Conservation (phyloP, 2,329 filamentous ascomycete genomes). For the Huntiella decipiens region DNA sequence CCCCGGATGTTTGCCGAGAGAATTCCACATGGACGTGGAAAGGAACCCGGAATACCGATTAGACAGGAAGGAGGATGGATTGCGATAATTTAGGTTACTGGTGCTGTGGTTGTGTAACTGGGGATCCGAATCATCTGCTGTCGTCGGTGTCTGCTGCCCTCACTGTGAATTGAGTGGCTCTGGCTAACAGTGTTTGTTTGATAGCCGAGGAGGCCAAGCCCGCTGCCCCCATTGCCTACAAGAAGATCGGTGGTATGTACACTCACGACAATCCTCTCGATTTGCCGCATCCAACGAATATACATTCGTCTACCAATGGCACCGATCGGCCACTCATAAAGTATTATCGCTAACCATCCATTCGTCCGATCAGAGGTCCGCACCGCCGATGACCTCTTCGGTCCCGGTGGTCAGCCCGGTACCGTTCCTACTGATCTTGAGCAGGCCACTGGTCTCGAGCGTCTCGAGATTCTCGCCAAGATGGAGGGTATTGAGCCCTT, state of each 20-base stretch:
- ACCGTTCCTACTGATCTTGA: slow-evolving; percentile 86
- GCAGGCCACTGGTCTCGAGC: slow-evolving; percentile 92
- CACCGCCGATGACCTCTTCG: slow-evolving; percentile 60
- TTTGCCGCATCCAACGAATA: neutral
- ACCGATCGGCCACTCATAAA: too few relatives aligned
- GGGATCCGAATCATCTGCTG: too few relatives aligned
- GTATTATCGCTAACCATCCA: slow-evolving; percentile 1
- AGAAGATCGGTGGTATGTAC: slow-evolving; percentile 28
- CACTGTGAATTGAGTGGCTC: neutral
- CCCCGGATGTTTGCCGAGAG: neutral
- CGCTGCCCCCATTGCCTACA: slow-evolving; percentile 24
- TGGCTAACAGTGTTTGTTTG: slow-evolving; percentile 2
- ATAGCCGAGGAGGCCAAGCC: slow-evolving; percentile 13
- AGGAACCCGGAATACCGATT: neutral
- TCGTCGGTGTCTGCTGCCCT: neutral
- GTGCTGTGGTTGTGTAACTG: too few relatives aligned
- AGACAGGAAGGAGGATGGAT: neutral
- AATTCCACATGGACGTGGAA: neutral
- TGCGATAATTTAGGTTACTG: too few relatives aligned
- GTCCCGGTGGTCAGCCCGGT: slow-evolving; percentile 63
- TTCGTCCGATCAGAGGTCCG: slow-evolving; percentile 51
- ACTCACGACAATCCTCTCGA: neutral
- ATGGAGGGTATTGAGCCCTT: slow-evolving; percentile 97
- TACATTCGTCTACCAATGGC: slow-evolving; percentile 12
- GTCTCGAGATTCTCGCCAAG: slow-evolving; percentile 96